Evolutionary conservation across 1,139 yeast genomes (phyloP).

Genomic region (Pichia kudriavzevii): DNA sequence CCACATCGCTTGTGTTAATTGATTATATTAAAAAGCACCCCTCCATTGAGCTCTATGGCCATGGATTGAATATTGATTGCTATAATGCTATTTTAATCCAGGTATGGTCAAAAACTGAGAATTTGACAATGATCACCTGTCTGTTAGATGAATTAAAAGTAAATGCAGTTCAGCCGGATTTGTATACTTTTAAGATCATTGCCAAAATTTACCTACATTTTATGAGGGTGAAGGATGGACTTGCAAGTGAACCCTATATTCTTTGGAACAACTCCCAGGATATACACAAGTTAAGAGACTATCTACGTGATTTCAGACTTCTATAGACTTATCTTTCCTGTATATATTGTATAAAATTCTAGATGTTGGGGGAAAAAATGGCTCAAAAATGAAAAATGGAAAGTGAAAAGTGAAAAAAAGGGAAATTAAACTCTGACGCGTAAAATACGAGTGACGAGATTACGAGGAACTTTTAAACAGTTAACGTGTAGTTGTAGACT

Average conservation of each 20-base stretch:
- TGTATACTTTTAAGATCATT: constrained; percentile 23
- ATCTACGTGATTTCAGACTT: constrained; percentile 13
- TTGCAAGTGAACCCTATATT: constrained; percentile 20
- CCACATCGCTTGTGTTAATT: constrained; percentile 22
- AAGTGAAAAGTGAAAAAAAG: no score
- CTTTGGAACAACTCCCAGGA: constrained; percentile 24
- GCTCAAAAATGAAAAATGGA: no score
- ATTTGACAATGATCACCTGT: constrained; percentile 19
- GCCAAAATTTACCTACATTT: constrained; percentile 24
- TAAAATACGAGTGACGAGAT: no score
- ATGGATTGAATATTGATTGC: constrained; percentile 25
- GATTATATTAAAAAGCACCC: constrained; percentile 23
- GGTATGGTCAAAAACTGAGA: constrained; percentile 24
- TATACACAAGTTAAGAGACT: constrained; percentile 20
- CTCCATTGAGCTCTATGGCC: constrained; percentile 25
- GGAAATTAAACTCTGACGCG: no score
- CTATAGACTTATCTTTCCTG: constrained; percentile 1
- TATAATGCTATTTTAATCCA: constrained; percentile 25
- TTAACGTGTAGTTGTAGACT: no score
- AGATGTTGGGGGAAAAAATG: not conserved
- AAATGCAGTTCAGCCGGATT: constrained; percentile 27
- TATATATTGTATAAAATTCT: not conserved
- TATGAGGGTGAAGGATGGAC: constrained; percentile 20
- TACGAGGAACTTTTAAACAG: no score
- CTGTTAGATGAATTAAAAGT: constrained; percentile 25